Conservation (phyloP, 2,329 filamentous ascomycete species). For the Colletotrichum sp. region DNA sequence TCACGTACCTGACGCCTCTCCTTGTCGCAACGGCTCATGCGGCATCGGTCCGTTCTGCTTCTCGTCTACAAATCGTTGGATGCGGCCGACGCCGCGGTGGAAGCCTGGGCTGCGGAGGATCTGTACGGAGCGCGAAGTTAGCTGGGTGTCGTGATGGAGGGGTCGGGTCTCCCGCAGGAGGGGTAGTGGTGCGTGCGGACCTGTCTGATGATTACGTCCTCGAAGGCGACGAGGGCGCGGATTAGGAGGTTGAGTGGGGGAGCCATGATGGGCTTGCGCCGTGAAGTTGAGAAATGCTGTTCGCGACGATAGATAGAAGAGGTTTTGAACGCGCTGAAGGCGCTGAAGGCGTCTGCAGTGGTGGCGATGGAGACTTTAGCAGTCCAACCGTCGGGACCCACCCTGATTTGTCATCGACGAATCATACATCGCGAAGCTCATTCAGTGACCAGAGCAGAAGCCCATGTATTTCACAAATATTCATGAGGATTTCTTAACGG, state of each 20-base stretch:
- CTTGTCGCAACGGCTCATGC: conserved; percentile 53
- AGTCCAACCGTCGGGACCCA: not conserved
- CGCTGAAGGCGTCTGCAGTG: not conserved
- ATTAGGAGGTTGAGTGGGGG: conserved; percentile 6
- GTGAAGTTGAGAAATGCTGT: not conserved
- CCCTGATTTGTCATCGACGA: conserved; percentile 1
- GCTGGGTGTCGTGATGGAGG: not conserved
- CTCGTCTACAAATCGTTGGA: conserved; percentile 57
- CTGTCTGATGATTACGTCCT: conserved; percentile 18
- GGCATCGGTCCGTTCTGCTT: conserved; percentile 53
- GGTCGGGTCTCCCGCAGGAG: not conserved
- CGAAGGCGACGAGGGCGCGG: conserved; percentile 16
- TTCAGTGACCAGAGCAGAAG: not conserved
- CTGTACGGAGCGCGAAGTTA: conserved; percentile 29
- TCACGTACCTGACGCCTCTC: conserved; percentile 54
- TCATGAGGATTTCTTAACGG: too few species aligned
- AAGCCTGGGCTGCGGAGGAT: conserved; percentile 57
- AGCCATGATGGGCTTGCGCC: not conserved
- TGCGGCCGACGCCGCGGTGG: conserved; percentile 56
- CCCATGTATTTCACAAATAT: too few species aligned
- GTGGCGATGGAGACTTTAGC: not conserved
- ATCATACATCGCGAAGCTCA: not conserved
- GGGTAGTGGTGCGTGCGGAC: not conserved
- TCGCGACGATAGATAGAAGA: not conserved
- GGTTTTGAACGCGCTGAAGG: not conserved